Evolutionary conservation across 73 alveolate genomes (phyloP).

Genomic region (Stentor coeruleus): DNA sequence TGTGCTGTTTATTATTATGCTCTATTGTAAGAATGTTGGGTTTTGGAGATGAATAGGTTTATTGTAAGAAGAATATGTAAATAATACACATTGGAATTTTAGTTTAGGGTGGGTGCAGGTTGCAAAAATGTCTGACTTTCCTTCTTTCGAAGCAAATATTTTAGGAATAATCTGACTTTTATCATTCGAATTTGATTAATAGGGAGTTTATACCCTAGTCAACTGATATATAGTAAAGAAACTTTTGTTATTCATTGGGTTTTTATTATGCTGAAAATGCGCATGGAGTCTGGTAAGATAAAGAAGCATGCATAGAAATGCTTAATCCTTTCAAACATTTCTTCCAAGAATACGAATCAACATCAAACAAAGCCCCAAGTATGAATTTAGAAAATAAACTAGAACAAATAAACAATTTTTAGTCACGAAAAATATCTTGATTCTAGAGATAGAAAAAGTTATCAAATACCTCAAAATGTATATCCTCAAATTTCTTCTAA

Average conservation of each 20-base stretch:
- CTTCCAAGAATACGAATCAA: not conserved
- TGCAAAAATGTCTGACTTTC: slow-evolving; percentile 1
- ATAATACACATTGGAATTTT: no score
- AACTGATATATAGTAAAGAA: not conserved
- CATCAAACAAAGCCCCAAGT: not conserved
- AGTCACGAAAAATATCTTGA: not conserved
- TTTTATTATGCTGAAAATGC: not conserved
- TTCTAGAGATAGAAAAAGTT: slow-evolving; percentile 8
- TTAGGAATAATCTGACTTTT: not conserved
- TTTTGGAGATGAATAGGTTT: no score
- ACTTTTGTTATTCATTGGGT: not conserved
- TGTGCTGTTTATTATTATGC: no score
- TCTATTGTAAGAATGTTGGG: no score
- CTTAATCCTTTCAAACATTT: not conserved
- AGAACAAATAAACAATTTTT: not conserved
- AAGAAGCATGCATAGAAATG: slow-evolving; percentile 7
- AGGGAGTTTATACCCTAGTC: no score
- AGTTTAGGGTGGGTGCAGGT: no score
- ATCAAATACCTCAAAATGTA: not conserved
- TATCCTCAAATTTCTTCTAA: not conserved
- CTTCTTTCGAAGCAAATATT: not conserved
- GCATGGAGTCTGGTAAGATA: slow-evolving; percentile 4
- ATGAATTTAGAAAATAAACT: slow-evolving; percentile 12
- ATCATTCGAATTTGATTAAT: no score
- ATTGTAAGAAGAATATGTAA: no score